Percentiles rank a stretch among this genome's conserved stretches.
Evolutionary conservation across 2,329 filamentous ascomycete genomes (phyloP).

Genomic region (Penicillium occitanis): DNA sequence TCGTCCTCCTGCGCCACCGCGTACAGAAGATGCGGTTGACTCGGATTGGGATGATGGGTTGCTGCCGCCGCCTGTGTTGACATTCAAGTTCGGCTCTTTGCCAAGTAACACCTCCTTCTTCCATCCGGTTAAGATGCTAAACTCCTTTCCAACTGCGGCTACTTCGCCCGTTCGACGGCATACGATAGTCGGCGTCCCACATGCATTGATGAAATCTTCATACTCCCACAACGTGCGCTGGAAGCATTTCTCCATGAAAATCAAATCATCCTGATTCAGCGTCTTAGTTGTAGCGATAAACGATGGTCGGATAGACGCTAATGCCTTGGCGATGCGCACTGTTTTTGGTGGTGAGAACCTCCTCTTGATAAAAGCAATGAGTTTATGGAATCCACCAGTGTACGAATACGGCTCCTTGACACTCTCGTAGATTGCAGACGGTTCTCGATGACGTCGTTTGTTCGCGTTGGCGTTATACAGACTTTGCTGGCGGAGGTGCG

Average conservation of each 20-base stretch:
- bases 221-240: slow-evolving; percentile 91
- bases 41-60: slow-evolving; percentile 4
- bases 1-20: slow-evolving; percentile 49
- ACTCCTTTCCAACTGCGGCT: slow-evolving; percentile 94
- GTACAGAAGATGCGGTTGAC: slow-evolving; percentile 40
- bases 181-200: slow-evolving; percentile 86
- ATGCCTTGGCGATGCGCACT: slow-evolving; percentile 77
- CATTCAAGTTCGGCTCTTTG: slow-evolving; percentile 81
- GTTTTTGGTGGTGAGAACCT: slow-evolving; percentile 77
- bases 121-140: slow-evolving; percentile 94
- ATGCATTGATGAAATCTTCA: slow-evolving; percentile 85
- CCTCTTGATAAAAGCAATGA: slow-evolving; percentile 75
- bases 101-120: slow-evolving; percentile 84
- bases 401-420: slow-evolving; percentile 93
- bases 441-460: slow-evolving; percentile 64
- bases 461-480: slow-evolving; percentile 26
- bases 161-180: slow-evolving; percentile 91
- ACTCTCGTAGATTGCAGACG: slow-evolving; percentile 81
- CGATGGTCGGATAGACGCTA: slow-evolving; percentile 86
- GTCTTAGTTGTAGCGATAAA: slow-evolving; percentile 90
- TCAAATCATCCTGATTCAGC: slow-evolving; percentile 81
- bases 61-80: slow-evolving; percentile 63
- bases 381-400: slow-evolving; percentile 82
- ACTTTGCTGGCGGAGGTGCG: slow-evolving; percentile 45
- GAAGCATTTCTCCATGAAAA: slow-evolving; percentile 98